Conservation (phyloP, 1,284 basidiomycete genomes). For the Ustilago nuda region DNA sequence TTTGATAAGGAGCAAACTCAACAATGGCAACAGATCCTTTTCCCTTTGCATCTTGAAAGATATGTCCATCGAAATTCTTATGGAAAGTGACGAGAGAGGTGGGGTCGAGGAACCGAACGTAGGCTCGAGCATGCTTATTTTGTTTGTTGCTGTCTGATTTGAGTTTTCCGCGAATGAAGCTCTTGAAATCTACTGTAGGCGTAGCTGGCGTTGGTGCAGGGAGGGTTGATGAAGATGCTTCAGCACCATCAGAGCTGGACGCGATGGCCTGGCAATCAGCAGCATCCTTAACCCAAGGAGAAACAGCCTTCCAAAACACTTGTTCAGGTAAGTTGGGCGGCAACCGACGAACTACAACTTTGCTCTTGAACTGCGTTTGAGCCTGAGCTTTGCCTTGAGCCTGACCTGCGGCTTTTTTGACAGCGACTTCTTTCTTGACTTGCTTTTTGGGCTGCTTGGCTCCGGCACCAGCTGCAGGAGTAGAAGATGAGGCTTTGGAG, state of each 20-base stretch:
- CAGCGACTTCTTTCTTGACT: conserved; percentile 16
- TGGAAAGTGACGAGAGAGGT: conserved; percentile 82
- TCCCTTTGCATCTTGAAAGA: conserved; percentile 90
- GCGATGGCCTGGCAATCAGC: conserved; percentile 73
- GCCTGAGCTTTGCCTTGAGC: conserved; percentile 15
- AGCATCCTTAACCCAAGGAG: conserved; percentile 78
- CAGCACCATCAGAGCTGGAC: neutral
- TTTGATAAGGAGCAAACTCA: conserved; percentile 93
- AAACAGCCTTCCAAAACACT: conserved; percentile 91
- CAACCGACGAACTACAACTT: conserved; percentile 86
- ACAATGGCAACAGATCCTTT: conserved; percentile 88
- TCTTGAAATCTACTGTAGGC: conserved; percentile 55
- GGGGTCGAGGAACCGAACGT: conserved; percentile 85
- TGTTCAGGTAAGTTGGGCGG: conserved; percentile 92
- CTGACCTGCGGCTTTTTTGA: neutral
- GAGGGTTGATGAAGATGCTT: conserved; percentile 11
- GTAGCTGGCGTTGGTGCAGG: neutral
- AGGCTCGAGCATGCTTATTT: conserved; percentile 78
- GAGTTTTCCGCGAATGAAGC: conserved; percentile 57
- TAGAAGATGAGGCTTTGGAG: neutral
- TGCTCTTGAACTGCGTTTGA: conserved; percentile 73
- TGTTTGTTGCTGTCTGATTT: conserved; percentile 52
- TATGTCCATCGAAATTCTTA: conserved; percentile 87
- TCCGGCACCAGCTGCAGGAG: neutral
- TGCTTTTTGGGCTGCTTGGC: conserved; percentile 49